Conservation (phyloP, 805 yeast genomes). For the Lipomyces kockii region DNA sequence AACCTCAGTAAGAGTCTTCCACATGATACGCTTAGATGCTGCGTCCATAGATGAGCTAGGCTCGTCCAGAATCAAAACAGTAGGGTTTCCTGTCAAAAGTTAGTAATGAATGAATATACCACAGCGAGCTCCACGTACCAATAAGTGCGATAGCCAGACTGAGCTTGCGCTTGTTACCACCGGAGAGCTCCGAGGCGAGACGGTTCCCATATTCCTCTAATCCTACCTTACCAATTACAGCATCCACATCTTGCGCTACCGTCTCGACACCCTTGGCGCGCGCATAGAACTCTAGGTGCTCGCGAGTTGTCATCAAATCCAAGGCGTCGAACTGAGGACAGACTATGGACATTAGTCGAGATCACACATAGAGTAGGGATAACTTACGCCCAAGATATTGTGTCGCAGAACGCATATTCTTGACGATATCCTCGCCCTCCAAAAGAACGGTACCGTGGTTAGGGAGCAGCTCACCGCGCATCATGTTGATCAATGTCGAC, state of each 20-base stretch:
- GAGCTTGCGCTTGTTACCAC: slow-evolving; percentile 45
- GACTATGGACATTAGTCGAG: slow-evolving; percentile 40
- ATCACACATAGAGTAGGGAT: slow-evolving; percentile 23
- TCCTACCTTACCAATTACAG: slow-evolving; percentile 44
- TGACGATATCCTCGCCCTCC: slow-evolving; percentile 38
- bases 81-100: slow-evolving; percentile 36
- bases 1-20: slow-evolving; percentile 43
- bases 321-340: slow-evolving; percentile 48
- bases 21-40: slow-evolving; percentile 46
- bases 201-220: slow-evolving; percentile 40
- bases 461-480: slow-evolving; percentile 42
- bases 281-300: slow-evolving; percentile 42
- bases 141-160: slow-evolving; percentile 45
- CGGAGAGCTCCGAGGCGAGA: slow-evolving; percentile 43
- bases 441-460: slow-evolving; percentile 33
- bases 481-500: slow-evolving; percentile 45
- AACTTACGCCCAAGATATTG: slow-evolving; percentile 40
- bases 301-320: slow-evolving; percentile 43
- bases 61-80: slow-evolving; percentile 44
- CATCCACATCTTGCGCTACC: slow-evolving; percentile 35
- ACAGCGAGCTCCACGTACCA: slow-evolving; percentile 33
- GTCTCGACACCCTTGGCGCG: slow-evolving; percentile 39
- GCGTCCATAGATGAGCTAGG: slow-evolving; percentile 49
- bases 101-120: too few species aligned
- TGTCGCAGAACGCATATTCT: slow-evolving; percentile 35